These are phyloP conservation scores for Zymoseptoria tritici DNA, from an alignment of 2,329 filamentous ascomycete genomes.

Conservation along the genomic window DNA sequence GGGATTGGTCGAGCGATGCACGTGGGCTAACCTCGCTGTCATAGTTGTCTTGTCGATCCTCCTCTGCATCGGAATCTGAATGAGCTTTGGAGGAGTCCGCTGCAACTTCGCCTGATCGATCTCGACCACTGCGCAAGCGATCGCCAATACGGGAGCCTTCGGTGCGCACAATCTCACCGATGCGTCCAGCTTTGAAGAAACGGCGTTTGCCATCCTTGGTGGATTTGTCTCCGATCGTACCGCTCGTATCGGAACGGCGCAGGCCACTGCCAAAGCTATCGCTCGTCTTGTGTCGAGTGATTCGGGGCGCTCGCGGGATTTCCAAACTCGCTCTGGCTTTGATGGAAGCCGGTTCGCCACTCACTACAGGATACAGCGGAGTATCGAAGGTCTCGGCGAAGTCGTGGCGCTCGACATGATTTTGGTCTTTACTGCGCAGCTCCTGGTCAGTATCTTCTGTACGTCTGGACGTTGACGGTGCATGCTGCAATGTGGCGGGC, in stretches of 20 bases:
- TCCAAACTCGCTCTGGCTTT: conserved; percentile 26
- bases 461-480: conserved; percentile 28
- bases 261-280: conserved; percentile 43
- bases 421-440: conserved; percentile 29
- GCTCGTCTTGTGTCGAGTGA: conserved; percentile 31
- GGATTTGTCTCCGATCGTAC: conserved; percentile 4
- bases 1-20: conserved; percentile 27
- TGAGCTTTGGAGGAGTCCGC: conserved; percentile 36
- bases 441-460: conserved; percentile 26
- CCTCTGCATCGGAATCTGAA: conserved; percentile 44
- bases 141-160: conserved; percentile 57
- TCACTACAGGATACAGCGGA: conserved; percentile 11
- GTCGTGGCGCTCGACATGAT: conserved; percentile 26
- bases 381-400: conserved; percentile 18
- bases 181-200: conserved; percentile 69
- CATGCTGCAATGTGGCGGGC: conserved; percentile 7
- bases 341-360: conserved; percentile 5
- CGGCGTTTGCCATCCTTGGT: conserved; percentile 45
- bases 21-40: conserved; percentile 32
- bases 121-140: conserved; percentile 50
- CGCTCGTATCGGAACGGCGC: conserved; percentile 19
- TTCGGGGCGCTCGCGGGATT: conserved; percentile 30
- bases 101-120: conserved; percentile 37
- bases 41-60: conserved; percentile 22
- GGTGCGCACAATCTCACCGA: conserved; percentile 64